phyloP scores from a whole-genome alignment of 2,329 filamentous ascomycete species.

The Talaromyces sp. region DNA sequence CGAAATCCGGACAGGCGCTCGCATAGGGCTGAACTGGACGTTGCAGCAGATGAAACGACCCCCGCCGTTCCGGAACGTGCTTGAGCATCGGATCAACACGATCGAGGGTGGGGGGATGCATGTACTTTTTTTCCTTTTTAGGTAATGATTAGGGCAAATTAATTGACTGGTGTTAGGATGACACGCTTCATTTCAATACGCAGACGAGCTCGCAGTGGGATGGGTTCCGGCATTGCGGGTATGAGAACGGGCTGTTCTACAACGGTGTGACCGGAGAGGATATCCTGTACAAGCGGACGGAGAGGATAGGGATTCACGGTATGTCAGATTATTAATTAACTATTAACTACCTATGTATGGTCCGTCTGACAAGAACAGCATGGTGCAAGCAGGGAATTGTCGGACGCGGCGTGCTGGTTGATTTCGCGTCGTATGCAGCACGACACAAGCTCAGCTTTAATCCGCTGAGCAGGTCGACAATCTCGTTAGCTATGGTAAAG shows the following conservation, averaged over 20 bases:
- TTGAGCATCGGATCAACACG: slow-evolving; percentile 23
- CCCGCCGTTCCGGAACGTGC: slow-evolving; percentile 27
- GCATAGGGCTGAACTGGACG: slow-evolving; percentile 39
- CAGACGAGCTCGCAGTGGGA: slow-evolving; percentile 45
- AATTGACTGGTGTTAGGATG: neutral
- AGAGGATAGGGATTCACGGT: slow-evolving; percentile 1
- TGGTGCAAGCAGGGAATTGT: slow-evolving; percentile 44
- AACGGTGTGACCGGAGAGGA: slow-evolving; percentile 27
- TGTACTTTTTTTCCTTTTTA: slow-evolving; percentile 35
- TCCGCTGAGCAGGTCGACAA: slow-evolving; percentile 5
- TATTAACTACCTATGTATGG: neutral
- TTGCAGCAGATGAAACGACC: slow-evolving; percentile 32
- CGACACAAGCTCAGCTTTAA: slow-evolving; percentile 16
- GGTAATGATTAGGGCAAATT: neutral
- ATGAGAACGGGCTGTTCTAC: slow-evolving; percentile 28
- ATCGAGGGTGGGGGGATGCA: slow-evolving; percentile 30
- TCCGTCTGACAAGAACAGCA: slow-evolving; percentile 19
- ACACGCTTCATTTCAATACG: slow-evolving; percentile 39
- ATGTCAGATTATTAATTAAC: slow-evolving; percentile 20
- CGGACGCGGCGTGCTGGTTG: slow-evolving; percentile 49
- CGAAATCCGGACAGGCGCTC: slow-evolving; percentile 38
- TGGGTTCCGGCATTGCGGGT: slow-evolving; percentile 38
- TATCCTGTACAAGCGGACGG: slow-evolving; percentile 13
- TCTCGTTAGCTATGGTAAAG: neutral
- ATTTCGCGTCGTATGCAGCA: slow-evolving; percentile 49